Conservation (phyloP, 257 asterid species). For the Forsythia viridissima region DNA sequence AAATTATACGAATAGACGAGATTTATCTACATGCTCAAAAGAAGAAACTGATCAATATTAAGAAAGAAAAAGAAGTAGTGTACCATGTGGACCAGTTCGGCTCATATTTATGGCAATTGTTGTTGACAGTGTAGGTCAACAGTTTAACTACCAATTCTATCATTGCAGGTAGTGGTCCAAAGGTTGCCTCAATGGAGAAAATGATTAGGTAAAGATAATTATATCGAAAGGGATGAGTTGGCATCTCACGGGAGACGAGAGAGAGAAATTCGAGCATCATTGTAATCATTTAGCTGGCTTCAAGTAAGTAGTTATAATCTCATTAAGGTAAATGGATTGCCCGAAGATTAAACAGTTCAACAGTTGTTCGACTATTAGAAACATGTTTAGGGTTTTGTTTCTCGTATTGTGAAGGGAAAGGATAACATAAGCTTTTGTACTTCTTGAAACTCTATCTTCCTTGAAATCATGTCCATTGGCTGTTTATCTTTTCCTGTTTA, state of each 20-base stretch:
- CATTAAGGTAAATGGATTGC: background rate
- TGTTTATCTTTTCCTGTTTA: background rate
- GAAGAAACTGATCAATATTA: too few species aligned
- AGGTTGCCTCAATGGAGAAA: constrained; percentile 85
- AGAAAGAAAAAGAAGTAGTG: too few species aligned
- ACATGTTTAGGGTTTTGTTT: background rate
- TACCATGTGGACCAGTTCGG: background rate
- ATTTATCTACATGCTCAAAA: too few species aligned
- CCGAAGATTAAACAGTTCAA: background rate
- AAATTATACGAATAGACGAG: too few species aligned
- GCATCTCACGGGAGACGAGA: background rate
- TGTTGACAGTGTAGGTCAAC: background rate
- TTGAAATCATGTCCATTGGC: background rate
- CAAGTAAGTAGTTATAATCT: background rate
- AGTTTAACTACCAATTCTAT: background rate
- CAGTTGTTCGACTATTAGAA: background rate
- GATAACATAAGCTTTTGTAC: background rate
- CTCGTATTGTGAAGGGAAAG: background rate
- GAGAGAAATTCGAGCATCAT: background rate
- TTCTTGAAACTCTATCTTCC: background rate
- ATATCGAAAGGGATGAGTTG: background rate
- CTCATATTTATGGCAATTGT: background rate
- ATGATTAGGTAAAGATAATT: constrained; percentile 24
- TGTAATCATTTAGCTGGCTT: background rate
- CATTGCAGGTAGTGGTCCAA: constrained; percentile 76